Evolutionary conservation across 495 filamentous ascomycete genomes (phyloP).

Genomic region (Neurospora intermedia): DNA sequence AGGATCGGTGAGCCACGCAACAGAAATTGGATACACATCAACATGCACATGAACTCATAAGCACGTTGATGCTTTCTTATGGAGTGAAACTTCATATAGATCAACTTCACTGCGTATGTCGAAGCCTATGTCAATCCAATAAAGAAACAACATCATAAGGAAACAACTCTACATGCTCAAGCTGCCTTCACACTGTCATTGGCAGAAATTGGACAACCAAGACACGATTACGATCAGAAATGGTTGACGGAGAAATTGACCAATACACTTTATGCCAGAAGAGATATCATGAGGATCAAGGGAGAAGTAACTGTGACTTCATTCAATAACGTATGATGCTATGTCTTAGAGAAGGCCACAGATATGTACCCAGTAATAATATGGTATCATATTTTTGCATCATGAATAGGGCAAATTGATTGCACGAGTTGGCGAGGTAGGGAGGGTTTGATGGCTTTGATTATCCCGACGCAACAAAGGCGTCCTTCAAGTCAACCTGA

Average conservation of each 20-base stretch:
- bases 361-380: background rate
- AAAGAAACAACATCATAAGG: too few species aligned
- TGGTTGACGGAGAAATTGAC: background rate
- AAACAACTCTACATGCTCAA: too few species aligned
- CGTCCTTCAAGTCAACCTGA: background rate
- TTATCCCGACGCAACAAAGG: background rate
- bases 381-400: background rate
- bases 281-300: background rate
- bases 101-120: too few species aligned
- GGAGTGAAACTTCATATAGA: too few species aligned
- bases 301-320: background rate
- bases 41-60: too few species aligned
- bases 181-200: background rate
- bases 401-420: background rate
- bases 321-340: background rate
- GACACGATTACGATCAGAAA: background rate
- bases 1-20: too few species aligned
- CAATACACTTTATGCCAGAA: background rate
- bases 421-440: background rate
- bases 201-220: background rate
- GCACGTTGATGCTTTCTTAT: too few species aligned
- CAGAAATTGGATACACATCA: too few species aligned
- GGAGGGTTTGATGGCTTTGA: background rate
- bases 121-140: too few species aligned
- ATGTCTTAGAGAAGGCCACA: background rate